These are phyloP conservation scores for Vitis vinifera DNA, from an alignment of 164 flowering plant genomes.

Conservation along the genomic window ASM3070453v1 NC_081810.1:5863501-5864000, in stretches of 20 bases:
- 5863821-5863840: neutral
- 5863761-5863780: neutral
- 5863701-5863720: conserved; percentile 12
- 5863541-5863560: neutral
- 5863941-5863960: conserved; percentile 14
- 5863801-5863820: neutral
- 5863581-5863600: neutral
- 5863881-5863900: neutral
- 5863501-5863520: neutral
- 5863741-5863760: conserved; percentile 7
- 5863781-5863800: neutral
- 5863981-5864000: neutral
- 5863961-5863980: neutral
- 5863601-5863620: conserved; percentile 1
- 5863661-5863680: conserved; percentile 8
- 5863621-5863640: conserved; percentile 3
- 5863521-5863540: neutral
- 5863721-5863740: conserved; percentile 7
- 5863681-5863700: neutral
- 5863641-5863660: conserved; percentile 2
- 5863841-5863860: neutral
- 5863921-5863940: conserved; percentile 16
- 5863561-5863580: neutral
- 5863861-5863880: neutral
- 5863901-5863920: neutral